phyloP scores from a whole-genome alignment of 495 filamentous ascomycete genomes.

The Penicillium lagena region DNA sequence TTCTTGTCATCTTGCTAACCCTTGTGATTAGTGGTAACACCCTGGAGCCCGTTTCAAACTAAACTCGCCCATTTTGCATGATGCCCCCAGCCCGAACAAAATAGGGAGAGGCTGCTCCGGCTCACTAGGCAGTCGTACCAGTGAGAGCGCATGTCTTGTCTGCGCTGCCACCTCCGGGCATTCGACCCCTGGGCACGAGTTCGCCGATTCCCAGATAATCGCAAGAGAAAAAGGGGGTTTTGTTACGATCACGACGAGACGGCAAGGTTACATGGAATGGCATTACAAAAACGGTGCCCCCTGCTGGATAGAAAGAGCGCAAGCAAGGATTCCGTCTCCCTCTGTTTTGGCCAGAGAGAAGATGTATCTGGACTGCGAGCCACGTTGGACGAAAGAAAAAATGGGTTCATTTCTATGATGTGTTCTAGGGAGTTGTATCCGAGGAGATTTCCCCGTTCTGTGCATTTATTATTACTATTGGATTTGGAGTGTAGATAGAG shows the following conservation, averaged over 20 bases:
- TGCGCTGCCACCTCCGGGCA: conserved; percentile 4
- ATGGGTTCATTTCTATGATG: conserved; percentile 19
- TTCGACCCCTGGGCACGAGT: conserved; percentile 11
- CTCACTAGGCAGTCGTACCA: too few species aligned
- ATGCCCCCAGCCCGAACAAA: conserved; percentile 11
- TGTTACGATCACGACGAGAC: conserved; percentile 31
- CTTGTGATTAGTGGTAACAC: conserved; percentile 39
- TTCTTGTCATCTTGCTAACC: conserved; percentile 11
- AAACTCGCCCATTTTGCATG: conserved; percentile 14
- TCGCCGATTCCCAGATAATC: conserved; percentile 8
- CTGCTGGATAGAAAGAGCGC: conserved; percentile 24
- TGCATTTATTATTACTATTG: conserved; percentile 15
- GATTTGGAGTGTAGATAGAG: conserved; percentile 15
- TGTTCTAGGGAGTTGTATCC: conserved; percentile 34
- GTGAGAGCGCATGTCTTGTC: not conserved
- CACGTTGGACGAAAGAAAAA: conserved; percentile 15
- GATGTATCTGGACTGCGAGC: conserved; percentile 17
- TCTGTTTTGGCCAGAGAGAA: conserved; percentile 9
- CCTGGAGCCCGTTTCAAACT: conserved; percentile 46
- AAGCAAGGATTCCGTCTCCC: not conserved
- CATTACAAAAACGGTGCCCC: conserved; percentile 24
- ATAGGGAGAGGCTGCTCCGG: not conserved
- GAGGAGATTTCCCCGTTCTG: conserved; percentile 18
- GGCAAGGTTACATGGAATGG: conserved; percentile 21
- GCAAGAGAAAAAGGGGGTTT: conserved; percentile 8